Evolutionary conservation across 2,329 filamentous ascomycete species (phyloP).

Genomic region (Triangularia verruculosa): DNA sequence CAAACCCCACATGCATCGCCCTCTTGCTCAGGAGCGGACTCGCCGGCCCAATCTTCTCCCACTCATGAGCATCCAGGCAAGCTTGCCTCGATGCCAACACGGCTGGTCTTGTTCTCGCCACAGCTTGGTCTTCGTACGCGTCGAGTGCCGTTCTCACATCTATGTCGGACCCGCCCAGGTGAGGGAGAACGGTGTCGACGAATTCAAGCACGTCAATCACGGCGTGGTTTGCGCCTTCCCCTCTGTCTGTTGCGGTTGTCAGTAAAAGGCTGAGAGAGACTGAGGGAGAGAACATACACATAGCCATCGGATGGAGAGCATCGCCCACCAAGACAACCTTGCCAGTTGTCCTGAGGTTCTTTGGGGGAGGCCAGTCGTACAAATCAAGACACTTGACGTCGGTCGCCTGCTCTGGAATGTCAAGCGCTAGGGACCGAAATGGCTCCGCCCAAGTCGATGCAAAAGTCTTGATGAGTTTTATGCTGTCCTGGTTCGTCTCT

Average conservation of each 20-base stretch:
- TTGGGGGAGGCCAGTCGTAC: slow-evolving; percentile 46
- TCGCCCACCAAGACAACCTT: slow-evolving; percentile 51
- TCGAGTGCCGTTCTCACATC: slow-evolving; percentile 33
- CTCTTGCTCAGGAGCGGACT: slow-evolving; percentile 42
- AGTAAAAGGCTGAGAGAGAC: neutral
- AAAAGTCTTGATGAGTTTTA: slow-evolving; percentile 43
- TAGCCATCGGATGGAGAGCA: slow-evolving; percentile 56
- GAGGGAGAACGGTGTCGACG: slow-evolving; percentile 32
- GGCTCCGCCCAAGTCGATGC: slow-evolving; percentile 48
- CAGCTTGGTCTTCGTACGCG: slow-evolving; percentile 45
- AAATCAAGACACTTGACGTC: slow-evolving; percentile 46
- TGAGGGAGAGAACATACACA: slow-evolving; percentile 46
- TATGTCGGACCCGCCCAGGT: slow-evolving; percentile 9
- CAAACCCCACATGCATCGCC: slow-evolving; percentile 34
- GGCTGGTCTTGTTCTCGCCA: slow-evolving; percentile 42
- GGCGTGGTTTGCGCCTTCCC: slow-evolving; percentile 57
- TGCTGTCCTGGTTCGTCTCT: slow-evolving; percentile 35
- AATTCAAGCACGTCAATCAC: slow-evolving; percentile 51
- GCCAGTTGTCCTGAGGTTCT: slow-evolving; percentile 37
- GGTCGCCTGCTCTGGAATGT: slow-evolving; percentile 39
- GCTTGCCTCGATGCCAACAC: slow-evolving; percentile 51
- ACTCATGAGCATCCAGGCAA: slow-evolving; percentile 54
- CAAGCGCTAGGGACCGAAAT: slow-evolving; percentile 42
- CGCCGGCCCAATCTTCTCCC: slow-evolving; percentile 36
- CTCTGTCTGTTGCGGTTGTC: slow-evolving; percentile 42